A percentile compares a stretch with the other conserved stretches of the same genome.
Conservation (phyloP, 2,329 filamentous ascomycete genomes). For the Aspergillus awamori region DNA sequence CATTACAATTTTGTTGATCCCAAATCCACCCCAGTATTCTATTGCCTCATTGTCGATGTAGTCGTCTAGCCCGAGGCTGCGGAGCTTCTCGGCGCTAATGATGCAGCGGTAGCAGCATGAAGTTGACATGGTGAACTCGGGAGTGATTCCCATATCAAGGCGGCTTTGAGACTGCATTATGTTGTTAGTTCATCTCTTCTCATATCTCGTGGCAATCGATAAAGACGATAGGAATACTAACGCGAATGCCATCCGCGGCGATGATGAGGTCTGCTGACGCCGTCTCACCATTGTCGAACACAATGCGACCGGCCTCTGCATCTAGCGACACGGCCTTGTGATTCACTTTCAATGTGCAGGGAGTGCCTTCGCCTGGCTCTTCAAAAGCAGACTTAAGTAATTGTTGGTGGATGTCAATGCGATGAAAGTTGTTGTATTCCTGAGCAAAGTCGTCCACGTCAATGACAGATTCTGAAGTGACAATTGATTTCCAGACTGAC, state of each 20-base stretch:
- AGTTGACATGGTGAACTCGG: constrained; percentile 37
- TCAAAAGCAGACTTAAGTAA: constrained; percentile 30
- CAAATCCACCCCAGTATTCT: constrained; percentile 40
- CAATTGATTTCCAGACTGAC: constrained; percentile 6
- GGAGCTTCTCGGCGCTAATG: constrained; percentile 29
- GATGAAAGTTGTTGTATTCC: constrained; percentile 34
- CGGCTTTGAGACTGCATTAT: constrained; percentile 22
- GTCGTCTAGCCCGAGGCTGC: constrained; percentile 30
- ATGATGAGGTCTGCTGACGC: constrained; percentile 27
- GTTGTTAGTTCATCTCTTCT: background rate
- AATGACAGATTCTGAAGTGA: background rate
- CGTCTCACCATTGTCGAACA: constrained; percentile 25
- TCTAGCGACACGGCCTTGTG: constrained; percentile 24
- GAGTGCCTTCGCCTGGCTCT: constrained; percentile 21
- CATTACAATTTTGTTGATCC: constrained; percentile 46
- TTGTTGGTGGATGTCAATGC: constrained; percentile 31
- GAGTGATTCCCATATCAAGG: constrained; percentile 32
- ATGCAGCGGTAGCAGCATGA: constrained; percentile 41
- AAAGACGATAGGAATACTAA: constrained; percentile 10
- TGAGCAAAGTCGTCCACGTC: background rate
- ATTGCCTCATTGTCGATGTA: constrained; percentile 38
- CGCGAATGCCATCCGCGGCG: constrained; percentile 31
- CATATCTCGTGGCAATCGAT: too few relatives aligned
- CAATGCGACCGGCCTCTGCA: constrained; percentile 22
- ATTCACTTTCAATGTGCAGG: constrained; percentile 24